Base-by-base conservation (phyloP, 768 basidiomycete species). In the Krasilnikovozyma curviuscula region DNA sequence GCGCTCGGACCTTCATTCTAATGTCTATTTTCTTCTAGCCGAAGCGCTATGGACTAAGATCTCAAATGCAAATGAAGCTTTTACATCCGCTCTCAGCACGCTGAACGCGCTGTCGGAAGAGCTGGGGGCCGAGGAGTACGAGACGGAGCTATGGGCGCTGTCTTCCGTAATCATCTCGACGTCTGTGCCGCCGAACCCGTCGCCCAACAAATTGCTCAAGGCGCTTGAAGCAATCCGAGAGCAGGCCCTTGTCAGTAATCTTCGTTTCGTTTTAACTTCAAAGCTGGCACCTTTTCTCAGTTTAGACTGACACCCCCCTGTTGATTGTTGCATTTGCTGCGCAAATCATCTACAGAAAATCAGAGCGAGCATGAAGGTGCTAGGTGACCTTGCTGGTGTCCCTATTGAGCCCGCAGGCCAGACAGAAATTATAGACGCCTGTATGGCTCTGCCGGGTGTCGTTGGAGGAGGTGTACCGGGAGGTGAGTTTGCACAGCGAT, bases 391-490 rank as follows among this genome's bases (percentile, higher is more conserved):
- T 3, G 74, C 81, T 0, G 74, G 68, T 16, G 86, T 89, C 5
- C 80, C 83, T 16, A 89, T 98, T 52, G 93, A 98, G 63, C 93
- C 93, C 1, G 64, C 70, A 3, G 76, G 81, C 61, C 93, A 98
- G 64, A 89, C 85, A 0, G 63, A 68, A 34, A 72, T 98, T 19
- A 71, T 98, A 40, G 75, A 97, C 60, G 68, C 70, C 4, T 91
- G 85, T 52, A 68, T 81, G 14, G 66, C 71, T 13, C 72, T 80
- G 55, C 75, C 81, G 3, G 93, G 93, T 25, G 79, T 95, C 16
- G 71, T 97, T 32, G 86, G 84, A 19, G 89, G 88, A 23, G 91
- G 91, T 18, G 93, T 97, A 5, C 93, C 93, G 6, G 93, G 93
- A 34, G 89, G 89, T 88, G 59, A 56, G 80, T 43, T 10, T 63